Percentiles rank a stretch among this genome's conserved stretches.
Evolutionary conservation across 495 filamentous ascomycete species (phyloP).

Genomic region (Aspergillus indologenus): DNA sequence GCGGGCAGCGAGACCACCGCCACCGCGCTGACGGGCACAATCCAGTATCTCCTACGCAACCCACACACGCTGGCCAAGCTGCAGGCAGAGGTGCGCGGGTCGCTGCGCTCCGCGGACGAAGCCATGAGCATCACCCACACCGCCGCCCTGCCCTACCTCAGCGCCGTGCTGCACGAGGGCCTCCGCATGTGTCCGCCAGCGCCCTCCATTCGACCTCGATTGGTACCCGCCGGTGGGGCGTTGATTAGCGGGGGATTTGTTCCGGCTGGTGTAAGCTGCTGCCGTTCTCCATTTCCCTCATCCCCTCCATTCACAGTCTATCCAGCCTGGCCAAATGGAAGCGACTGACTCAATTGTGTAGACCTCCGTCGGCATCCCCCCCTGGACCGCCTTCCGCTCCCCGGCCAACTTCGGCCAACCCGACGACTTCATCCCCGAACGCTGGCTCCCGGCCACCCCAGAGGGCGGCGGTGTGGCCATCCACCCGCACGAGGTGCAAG

Average conservation of each 20-base stretch:
- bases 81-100: background rate
- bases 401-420: constrained; percentile 22
- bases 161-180: constrained; percentile 41
- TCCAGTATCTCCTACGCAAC: constrained; percentile 43
- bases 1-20: constrained; percentile 52
- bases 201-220: constrained; percentile 28
- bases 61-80: background rate
- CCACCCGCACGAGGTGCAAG: constrained; percentile 27
- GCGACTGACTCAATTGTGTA: too few relatives aligned
- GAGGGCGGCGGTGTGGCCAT: too few relatives aligned
- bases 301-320: too few relatives aligned
- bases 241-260: constrained; percentile 35
- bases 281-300: too few relatives aligned
- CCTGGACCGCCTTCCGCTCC: constrained; percentile 21
- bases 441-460: constrained; percentile 34
- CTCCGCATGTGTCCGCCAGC: constrained; percentile 46
- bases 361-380: constrained; percentile 1
- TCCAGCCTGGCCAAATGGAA: too few relatives aligned
- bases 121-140: constrained; percentile 37
- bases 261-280: constrained; percentile 25
- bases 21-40: constrained; percentile 49
- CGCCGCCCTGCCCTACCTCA: constrained; percentile 37
- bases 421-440: constrained; percentile 35
- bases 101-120: constrained; percentile 10
- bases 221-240: constrained; percentile 38